A percentile compares a stretch with the other conserved stretches of the same genome.
phyloP scores from a whole-genome alignment of 176 grass and related monocot species.

The Bonia amplexicaulis region DNA sequence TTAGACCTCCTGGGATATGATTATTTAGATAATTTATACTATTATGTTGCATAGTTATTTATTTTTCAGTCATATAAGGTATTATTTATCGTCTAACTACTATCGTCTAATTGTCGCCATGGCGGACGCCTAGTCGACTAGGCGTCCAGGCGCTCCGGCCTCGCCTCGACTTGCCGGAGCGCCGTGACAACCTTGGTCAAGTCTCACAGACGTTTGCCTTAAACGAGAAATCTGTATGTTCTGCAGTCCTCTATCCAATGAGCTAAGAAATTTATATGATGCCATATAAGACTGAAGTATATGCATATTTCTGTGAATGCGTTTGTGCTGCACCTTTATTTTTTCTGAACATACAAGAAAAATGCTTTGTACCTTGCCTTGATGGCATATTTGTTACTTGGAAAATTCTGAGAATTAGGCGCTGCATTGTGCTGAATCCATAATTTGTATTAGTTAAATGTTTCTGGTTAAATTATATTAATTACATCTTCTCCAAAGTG shows the following conservation, averaged over 20 bases:
- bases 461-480: neutral
- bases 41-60: too few relatives aligned
- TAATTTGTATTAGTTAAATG: neutral
- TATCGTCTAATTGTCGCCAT: too few relatives aligned
- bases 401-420: neutral
- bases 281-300: neutral
- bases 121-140: too few relatives aligned
- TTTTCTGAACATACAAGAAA: neutral
- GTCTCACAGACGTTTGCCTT: neutral
- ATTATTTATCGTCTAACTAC: too few relatives aligned
- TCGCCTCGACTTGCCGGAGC: too few relatives aligned
- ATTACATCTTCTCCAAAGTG: neutral
- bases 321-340: neutral
- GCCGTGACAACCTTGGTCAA: too few relatives aligned
- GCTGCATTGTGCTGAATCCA: neutral
- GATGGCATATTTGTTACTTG: neutral
- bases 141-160: too few relatives aligned
- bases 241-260: neutral
- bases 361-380: neutral
- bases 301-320: neutral
- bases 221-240: neutral
- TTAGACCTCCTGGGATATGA: too few relatives aligned
- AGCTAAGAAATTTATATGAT: neutral
- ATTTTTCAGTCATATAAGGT: too few relatives aligned
- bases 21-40: too few relatives aligned